Evolutionary conservation across 73 alveolate genomes (phyloP).

Genomic region (Paramecium bursaria): DNA sequence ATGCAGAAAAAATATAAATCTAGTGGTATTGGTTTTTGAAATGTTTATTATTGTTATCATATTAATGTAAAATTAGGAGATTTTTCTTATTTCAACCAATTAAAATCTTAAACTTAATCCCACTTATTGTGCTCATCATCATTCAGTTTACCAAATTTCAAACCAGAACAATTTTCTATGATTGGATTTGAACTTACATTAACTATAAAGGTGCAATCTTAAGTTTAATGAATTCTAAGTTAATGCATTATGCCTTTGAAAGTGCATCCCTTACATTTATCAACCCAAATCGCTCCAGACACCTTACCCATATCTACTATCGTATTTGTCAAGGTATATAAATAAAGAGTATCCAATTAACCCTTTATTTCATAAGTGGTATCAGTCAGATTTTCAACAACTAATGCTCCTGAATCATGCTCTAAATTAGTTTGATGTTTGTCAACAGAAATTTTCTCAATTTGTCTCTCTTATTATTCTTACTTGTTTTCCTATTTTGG

Average conservation of each 20-base stretch:
- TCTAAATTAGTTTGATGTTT: slow-evolving; percentile 1
- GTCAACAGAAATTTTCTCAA: neutral
- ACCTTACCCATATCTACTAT: slow-evolving; percentile 36
- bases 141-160: slow-evolving; percentile 72
- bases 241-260: slow-evolving; percentile 72
- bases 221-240: slow-evolving; percentile 91
- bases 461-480: neutral
- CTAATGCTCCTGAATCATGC: neutral
- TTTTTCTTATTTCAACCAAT: slow-evolving; percentile 68
- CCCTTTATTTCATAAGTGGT: neutral
- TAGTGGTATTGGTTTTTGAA: slow-evolving; percentile 42
- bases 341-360: slow-evolving; percentile 36
- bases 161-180: slow-evolving; percentile 87
- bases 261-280: slow-evolving; percentile 25
- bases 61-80: slow-evolving; percentile 59
- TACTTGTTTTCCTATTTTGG: neutral
- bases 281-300: slow-evolving; percentile 46
- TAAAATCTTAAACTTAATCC: slow-evolving; percentile 64
- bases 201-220: slow-evolving; percentile 78
- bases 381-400: neutral
- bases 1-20: slow-evolving; percentile 10
- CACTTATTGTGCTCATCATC: slow-evolving; percentile 37
- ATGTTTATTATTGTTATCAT: neutral
- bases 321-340: neutral
- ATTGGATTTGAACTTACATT: slow-evolving; percentile 90